A percentile compares a stretch with the other conserved stretches of the same genome.
These are phyloP conservation scores for Ceratobasidium sp. DNA, from an alignment of 1,284 basidiomycete genomes.

Conservation along the genomic window DNA sequence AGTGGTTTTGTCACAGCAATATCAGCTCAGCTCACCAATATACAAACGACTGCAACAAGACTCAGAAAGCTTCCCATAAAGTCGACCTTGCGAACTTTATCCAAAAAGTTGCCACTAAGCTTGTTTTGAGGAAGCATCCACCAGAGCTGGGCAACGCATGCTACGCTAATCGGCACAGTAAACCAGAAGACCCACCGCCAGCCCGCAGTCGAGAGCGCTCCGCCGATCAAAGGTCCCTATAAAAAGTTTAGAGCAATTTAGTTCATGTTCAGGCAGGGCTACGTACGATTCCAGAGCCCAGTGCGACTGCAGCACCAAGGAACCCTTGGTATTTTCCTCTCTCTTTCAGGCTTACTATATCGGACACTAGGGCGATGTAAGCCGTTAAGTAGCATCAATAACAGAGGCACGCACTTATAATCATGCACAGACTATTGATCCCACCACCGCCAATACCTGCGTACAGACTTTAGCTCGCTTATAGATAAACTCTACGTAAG, in stretches of 20 bases:
- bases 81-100: conserved; percentile 33
- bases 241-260: background rate
- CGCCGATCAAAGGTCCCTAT: conserved; percentile 36
- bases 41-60: conserved; percentile 24
- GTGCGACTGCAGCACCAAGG: conserved; percentile 60
- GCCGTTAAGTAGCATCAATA: background rate
- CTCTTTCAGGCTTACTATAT: conserved; percentile 77
- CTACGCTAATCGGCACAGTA: conserved; percentile 29
- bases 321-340: conserved; percentile 77
- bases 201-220: conserved; percentile 35
- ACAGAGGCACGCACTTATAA: conserved; percentile 14
- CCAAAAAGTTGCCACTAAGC: conserved; percentile 35
- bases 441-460: conserved; percentile 32
- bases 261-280: background rate
- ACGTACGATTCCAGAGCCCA: conserved; percentile 37
- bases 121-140: conserved; percentile 38
- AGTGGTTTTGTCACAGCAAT: background rate
- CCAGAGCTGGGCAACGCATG: conserved; percentile 34
- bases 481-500: background rate
- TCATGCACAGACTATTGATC: conserved; percentile 38
- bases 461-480: background rate
- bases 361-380: conserved; percentile 50
- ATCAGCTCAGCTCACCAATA: conserved; percentile 5
- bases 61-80: conserved; percentile 34
- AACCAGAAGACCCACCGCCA: conserved; percentile 40